Conservation (phyloP, 192 early-diverging fungal genomes). For the Cladochytrium replicatum region DNA sequence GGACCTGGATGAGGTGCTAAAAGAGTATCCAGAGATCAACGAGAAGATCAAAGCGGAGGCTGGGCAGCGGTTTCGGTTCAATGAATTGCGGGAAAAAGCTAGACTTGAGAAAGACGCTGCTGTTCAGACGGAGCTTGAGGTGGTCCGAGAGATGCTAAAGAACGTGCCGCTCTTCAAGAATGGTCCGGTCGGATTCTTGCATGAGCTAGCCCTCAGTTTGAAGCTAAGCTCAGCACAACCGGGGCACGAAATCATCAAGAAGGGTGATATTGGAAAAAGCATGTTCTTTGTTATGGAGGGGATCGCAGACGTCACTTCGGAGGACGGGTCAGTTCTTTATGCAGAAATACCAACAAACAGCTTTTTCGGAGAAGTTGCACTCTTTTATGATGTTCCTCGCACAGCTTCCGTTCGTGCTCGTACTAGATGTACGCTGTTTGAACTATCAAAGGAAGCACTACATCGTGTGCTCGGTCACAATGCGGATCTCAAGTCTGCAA, state of each 20-base stretch:
- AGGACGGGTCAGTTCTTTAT: conserved; percentile 34
- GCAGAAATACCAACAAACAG: conserved; percentile 29
- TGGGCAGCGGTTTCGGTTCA: conserved; percentile 28
- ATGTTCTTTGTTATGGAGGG: conserved; percentile 52
- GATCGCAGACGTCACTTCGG: conserved; percentile 36
- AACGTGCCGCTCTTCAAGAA: conserved; percentile 40
- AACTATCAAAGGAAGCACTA: conserved; percentile 38
- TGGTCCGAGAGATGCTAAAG: conserved; percentile 44
- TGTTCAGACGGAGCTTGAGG: conserved; percentile 37
- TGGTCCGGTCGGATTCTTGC: conserved; percentile 30
- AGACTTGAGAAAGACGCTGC: conserved; percentile 15
- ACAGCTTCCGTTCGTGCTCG: conserved; percentile 38
- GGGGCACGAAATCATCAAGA: conserved; percentile 27
- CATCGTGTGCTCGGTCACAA: conserved; percentile 26
- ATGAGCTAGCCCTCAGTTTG: conserved; percentile 37
- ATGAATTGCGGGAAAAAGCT: conserved; percentile 32
- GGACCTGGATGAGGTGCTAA: conserved; percentile 34
- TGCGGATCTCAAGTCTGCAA: conserved; percentile 11
- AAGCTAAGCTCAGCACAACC: conserved; percentile 27
- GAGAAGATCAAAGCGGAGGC: conserved; percentile 39
- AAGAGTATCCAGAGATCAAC: conserved; percentile 33
- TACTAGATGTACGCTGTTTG: conserved; percentile 32
- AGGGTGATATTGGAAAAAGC: conserved; percentile 30
- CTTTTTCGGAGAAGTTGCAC: conserved; percentile 48
- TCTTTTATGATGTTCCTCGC: conserved; percentile 42